These are phyloP conservation scores for Dioszegia hungarica DNA, from an alignment of 768 basidiomycete species.

Conservation along the genomic window DNA sequence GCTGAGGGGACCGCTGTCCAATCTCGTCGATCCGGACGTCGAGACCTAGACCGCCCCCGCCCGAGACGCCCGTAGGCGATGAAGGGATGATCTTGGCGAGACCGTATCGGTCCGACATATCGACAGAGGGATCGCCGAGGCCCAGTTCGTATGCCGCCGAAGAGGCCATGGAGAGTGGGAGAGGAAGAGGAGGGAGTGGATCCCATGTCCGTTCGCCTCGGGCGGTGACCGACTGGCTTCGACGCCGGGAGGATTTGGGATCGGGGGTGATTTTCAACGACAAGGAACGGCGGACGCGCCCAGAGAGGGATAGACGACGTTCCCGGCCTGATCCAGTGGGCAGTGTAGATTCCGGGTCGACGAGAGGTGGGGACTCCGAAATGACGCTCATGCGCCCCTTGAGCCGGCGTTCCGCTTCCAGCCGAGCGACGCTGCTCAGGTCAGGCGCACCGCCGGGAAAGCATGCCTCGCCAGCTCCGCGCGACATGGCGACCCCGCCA, in stretches of 20 bases:
- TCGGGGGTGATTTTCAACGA: background rate
- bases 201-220: background rate
- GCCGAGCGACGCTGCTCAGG: slow-evolving; percentile 8
- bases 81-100: slow-evolving; percentile 4
- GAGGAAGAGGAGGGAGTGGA: background rate
- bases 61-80: background rate
- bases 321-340: too few species aligned
- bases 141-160: background rate
- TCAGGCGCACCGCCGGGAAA: too few species aligned
- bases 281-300: slow-evolving; percentile 1
- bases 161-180: background rate
- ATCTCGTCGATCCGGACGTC: slow-evolving; percentile 3
- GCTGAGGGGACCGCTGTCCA: slow-evolving; percentile 1
- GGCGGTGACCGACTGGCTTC: background rate
- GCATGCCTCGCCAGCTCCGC: slow-evolving; percentile 17
- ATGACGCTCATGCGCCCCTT: background rate
- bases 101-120: slow-evolving; percentile 17
- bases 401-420: slow-evolving; percentile 10
- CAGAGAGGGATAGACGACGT: background rate
- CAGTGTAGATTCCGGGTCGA: background rate
- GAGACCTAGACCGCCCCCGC: slow-evolving; percentile 11
- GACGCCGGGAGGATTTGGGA: background rate
- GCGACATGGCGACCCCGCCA: slow-evolving; percentile 10
- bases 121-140: slow-evolving; percentile 16
- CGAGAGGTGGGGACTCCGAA: background rate